Evolutionary conservation across 169 alveolate genomes (phyloP).

Genomic region (Eimeria brunetti): DNA sequence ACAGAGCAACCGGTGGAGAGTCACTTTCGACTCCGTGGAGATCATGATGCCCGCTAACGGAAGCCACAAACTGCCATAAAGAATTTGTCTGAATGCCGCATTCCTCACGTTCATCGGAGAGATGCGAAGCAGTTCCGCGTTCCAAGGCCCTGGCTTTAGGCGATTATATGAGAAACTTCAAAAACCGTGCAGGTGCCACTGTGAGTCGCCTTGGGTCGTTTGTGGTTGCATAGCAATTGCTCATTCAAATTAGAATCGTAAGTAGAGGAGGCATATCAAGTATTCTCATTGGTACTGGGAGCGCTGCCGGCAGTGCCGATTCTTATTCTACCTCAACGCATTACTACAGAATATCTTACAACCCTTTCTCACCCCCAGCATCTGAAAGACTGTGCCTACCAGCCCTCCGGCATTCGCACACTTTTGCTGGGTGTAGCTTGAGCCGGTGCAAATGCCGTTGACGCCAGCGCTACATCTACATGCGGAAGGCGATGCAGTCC

Average conservation of each 20-base stretch:
- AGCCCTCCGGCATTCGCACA: neutral
- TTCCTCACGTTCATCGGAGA: neutral
- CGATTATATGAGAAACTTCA: neutral
- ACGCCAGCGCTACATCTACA: neutral
- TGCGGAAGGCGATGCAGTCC: neutral
- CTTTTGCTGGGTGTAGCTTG: neutral
- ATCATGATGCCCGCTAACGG: neutral
- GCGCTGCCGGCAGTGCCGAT: neutral
- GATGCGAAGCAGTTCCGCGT: neutral
- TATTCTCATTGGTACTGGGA: neutral
- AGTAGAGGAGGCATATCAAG: neutral
- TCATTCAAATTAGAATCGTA: neutral
- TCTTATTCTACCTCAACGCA: conserved; percentile 9
- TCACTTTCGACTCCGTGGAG: neutral
- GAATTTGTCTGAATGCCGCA: neutral
- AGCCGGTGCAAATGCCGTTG: neutral
- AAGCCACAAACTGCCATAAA: neutral
- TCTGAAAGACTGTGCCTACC: neutral
- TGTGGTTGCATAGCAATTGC: neutral
- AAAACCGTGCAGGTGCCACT: neutral
- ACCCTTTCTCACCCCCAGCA: neutral
- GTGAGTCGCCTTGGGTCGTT: neutral
- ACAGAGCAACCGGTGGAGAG: neutral
- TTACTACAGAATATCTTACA: neutral
- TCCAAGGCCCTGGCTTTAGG: neutral